Evolutionary conservation across 768 basidiomycete species (phyloP).

Genomic region (Leccinum sublutescens): DNA sequence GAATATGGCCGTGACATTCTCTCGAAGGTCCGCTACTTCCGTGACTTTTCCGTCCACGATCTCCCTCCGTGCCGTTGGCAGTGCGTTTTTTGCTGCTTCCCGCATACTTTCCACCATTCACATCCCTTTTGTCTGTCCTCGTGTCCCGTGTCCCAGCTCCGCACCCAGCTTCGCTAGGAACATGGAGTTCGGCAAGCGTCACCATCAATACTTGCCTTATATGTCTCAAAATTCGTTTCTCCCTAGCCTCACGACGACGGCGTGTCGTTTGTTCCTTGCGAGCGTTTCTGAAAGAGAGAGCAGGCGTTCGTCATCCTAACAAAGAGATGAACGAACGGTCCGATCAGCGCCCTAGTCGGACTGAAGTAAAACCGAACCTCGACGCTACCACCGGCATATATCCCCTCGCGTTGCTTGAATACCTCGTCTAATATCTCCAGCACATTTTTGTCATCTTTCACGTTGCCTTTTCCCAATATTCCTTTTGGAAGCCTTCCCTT

Average conservation of each 20-base stretch:
- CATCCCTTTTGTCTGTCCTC: constrained; percentile 1
- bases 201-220: constrained; percentile 19
- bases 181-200: constrained; percentile 6
- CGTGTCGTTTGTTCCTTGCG: constrained; percentile 51
- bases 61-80: constrained; percentile 1
- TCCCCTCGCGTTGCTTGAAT: constrained; percentile 44
- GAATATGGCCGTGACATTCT: neutral
- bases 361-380: constrained; percentile 36
- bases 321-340: neutral
- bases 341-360: neutral
- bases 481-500: constrained; percentile 79
- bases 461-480: constrained; percentile 30
- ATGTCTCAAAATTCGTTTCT: constrained; percentile 63
- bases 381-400: constrained; percentile 39
- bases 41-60: constrained; percentile 20
- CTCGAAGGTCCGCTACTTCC: constrained; percentile 9
- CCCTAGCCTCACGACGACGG: constrained; percentile 76
- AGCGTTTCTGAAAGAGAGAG: constrained; percentile 29
- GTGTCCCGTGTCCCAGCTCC: constrained; percentile 1
- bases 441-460: constrained; percentile 23
- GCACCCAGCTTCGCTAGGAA: neutral
- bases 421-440: constrained; percentile 49
- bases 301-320: constrained; percentile 51
- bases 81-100: constrained; percentile 18
- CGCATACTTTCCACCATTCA: neutral